These are phyloP conservation scores for Lomentospora prolificans DNA, from an alignment of 2,329 filamentous ascomycete genomes.

Conservation along the genomic window DNA sequence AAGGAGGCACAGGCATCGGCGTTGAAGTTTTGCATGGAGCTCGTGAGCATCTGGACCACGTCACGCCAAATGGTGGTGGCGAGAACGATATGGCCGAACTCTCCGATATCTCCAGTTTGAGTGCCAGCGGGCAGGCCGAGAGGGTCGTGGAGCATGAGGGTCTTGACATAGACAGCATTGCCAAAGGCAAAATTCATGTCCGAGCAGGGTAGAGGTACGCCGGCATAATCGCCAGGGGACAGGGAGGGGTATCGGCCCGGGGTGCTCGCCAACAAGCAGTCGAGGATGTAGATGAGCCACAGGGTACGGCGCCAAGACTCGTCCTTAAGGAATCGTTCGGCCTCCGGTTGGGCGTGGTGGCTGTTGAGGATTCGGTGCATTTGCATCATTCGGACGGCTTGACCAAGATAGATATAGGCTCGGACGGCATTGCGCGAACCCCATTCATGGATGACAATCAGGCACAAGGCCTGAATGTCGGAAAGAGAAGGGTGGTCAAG, in stretches of 20 bases:
- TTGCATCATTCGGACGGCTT: conserved; percentile 54
- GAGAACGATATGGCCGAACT: conserved; percentile 52
- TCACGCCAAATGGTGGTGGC: conserved; percentile 53
- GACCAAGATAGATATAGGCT: conserved; percentile 53
- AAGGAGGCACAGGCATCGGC: conserved; percentile 42
- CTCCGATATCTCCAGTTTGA: conserved; percentile 42
- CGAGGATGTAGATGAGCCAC: conserved; percentile 54
- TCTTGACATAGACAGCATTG: conserved; percentile 48
- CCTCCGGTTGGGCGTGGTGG: conserved; percentile 38
- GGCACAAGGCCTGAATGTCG: conserved; percentile 51
- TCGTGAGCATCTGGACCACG: conserved; percentile 51
- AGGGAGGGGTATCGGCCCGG: conserved; percentile 49
- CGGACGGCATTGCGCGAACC: conserved; percentile 51
- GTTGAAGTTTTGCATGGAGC: conserved; percentile 39
- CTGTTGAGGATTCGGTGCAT: conserved; percentile 52
- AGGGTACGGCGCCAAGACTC: conserved; percentile 52
- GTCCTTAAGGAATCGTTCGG: conserved; percentile 51
- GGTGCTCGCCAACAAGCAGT: conserved; percentile 52
- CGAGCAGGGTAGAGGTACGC: conserved; percentile 47
- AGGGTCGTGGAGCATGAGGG: conserved; percentile 33
- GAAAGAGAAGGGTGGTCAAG: conserved; percentile 49
- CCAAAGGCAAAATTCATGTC: conserved; percentile 56
- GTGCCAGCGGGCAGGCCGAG: conserved; percentile 26
- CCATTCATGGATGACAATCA: conserved; percentile 55
- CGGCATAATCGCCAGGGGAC: conserved; percentile 42